Percentiles rank a stretch among this genome's conserved stretches.
These are phyloP conservation scores for Chalara sp. DNA, from an alignment of 2,329 filamentous ascomycete genomes.

Conservation along the genomic window DNA sequence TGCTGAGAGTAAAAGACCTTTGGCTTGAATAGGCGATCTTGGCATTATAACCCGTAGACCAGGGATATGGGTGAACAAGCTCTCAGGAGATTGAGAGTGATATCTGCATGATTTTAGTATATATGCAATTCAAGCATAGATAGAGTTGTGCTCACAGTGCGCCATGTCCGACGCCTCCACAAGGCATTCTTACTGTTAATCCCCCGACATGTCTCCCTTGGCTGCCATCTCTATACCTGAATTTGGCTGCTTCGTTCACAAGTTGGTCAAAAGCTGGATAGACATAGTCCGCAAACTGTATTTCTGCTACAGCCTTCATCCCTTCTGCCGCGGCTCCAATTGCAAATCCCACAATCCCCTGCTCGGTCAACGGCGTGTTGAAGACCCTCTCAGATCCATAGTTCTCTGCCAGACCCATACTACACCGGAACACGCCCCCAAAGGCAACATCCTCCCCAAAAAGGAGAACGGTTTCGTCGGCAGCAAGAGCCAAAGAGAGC, in stretches of 20 bases:
- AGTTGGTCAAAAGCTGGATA: constrained; percentile 73
- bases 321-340: constrained; percentile 87
- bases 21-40: constrained; percentile 63
- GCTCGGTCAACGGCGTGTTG: constrained; percentile 91
- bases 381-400: constrained; percentile 88
- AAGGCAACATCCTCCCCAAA: constrained; percentile 98
- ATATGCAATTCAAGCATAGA: constrained; percentile 10
- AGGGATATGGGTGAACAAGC: constrained; percentile 64
- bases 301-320: constrained; percentile 86
- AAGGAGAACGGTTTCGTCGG: constrained; percentile 79
- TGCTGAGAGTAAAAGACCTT: constrained; percentile 57
- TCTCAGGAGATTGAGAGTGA: constrained; percentile 66
- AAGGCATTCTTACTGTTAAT: constrained; percentile 65
- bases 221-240: constrained; percentile 57
- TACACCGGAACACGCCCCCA: constrained; percentile 91
- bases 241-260: constrained; percentile 70
- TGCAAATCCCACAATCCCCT: constrained; percentile 90
- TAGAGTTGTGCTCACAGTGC: constrained; percentile 42
- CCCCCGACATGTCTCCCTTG: constrained; percentile 54
- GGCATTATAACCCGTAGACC: constrained; percentile 65
- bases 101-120: constrained; percentile 36
- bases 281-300: constrained; percentile 74
- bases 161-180: constrained; percentile 65
- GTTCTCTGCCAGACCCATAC: constrained; percentile 80
- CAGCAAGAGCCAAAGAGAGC: constrained; percentile 71